Conservation (phyloP, 139 green algal genomes). For the Closterium sp. region DNA sequence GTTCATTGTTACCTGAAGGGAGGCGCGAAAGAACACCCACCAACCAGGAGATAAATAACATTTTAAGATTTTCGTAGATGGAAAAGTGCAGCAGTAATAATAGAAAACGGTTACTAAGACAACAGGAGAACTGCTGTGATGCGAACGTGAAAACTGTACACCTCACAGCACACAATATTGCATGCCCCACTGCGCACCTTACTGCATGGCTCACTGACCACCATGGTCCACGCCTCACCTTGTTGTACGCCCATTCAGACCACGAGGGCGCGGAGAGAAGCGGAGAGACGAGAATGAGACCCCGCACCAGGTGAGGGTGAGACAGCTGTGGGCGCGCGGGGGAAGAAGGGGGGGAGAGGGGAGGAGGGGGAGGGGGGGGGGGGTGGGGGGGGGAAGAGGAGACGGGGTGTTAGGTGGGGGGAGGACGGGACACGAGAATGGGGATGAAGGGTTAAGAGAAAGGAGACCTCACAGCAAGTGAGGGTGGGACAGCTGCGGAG, state of each 20-base stretch:
- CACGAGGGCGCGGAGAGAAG: neutral
- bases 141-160: neutral
- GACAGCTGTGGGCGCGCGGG: neutral
- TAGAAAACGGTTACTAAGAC: no score
- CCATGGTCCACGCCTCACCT: constrained; percentile 1
- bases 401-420: neutral
- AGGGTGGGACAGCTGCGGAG: neutral
- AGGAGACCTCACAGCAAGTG: neutral
- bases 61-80: no score
- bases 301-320: neutral
- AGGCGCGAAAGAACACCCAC: no score
- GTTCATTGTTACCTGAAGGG: constrained; percentile 16
- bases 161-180: neutral
- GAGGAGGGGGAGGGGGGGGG: neutral
- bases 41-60: no score
- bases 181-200: neutral
- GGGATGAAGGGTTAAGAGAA: neutral
- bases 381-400: neutral
- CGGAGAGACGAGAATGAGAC: constrained; percentile 17
- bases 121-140: neutral
- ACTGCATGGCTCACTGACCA: neutral
- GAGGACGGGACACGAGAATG: neutral
- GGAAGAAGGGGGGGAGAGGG: neutral
- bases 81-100: no score
- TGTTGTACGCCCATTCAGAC: constrained; percentile 13